Evolutionary conservation across 176 grass and related monocot genomes (phyloP).

Genomic region (Oryza coarctata): DNA sequence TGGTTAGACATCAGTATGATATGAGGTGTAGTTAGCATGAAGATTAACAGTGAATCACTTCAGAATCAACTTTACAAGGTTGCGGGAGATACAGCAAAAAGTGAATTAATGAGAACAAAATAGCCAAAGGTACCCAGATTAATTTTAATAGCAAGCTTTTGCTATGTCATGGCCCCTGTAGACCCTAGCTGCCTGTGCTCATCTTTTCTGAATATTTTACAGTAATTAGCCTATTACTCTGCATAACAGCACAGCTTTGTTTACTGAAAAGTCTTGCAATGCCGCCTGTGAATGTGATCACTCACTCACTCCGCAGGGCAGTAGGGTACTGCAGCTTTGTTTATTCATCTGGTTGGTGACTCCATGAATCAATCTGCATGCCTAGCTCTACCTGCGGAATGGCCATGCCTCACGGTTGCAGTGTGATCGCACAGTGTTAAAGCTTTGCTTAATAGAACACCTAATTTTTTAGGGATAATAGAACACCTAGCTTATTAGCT

Average conservation of each 20-base stretch:
- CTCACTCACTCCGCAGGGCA: not conserved
- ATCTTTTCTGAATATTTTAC: slow-evolving; percentile 6
- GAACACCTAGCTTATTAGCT: no score
- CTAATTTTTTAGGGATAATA: no score
- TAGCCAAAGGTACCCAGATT: not conserved
- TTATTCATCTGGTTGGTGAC: slow-evolving; percentile 17
- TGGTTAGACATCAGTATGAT: not conserved
- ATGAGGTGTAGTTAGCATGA: not conserved
- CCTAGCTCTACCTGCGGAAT: not conserved
- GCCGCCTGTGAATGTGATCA: not conserved
- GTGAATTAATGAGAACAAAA: not conserved
- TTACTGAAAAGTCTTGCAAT: not conserved
- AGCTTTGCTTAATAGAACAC: slow-evolving; percentile 34
- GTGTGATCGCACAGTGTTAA: slow-evolving; percentile 32
- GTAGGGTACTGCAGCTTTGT: not conserved
- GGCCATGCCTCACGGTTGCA: not conserved
- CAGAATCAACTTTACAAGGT: not conserved
- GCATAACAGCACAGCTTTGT: not conserved
- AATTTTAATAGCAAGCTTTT: not conserved
- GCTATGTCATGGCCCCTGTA: not conserved
- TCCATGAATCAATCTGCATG: not conserved
- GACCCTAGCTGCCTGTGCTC: not conserved
- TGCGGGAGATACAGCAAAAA: not conserved
- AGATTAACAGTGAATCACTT: not conserved
- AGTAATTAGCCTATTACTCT: not conserved